Evolutionary conservation across 495 filamentous ascomycete genomes (phyloP).

Genomic region (Hypoxylon subgilvum): DNA sequence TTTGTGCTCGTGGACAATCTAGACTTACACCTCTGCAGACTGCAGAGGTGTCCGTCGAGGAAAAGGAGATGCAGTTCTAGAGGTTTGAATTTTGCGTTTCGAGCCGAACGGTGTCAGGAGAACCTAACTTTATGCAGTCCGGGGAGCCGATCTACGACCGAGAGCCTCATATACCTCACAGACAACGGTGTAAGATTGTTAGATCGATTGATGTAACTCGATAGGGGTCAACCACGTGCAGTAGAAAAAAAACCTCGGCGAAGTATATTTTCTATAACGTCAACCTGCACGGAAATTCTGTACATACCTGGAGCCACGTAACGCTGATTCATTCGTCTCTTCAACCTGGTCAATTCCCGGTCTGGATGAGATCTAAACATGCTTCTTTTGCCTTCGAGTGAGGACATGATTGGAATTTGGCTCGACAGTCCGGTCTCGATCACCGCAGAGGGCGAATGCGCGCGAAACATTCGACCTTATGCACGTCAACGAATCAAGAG

Average conservation of each 20-base stretch:
- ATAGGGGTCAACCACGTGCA: conserved; percentile 5
- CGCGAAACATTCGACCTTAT: too few relatives aligned
- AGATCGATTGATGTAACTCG: too few relatives aligned
- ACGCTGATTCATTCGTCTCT: conserved; percentile 26
- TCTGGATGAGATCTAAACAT: too few relatives aligned
- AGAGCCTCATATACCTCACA: neutral
- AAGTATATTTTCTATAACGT: neutral
- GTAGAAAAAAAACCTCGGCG: neutral
- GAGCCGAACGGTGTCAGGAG: conserved; percentile 17
- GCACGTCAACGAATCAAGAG: neutral
- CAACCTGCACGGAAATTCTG: neutral
- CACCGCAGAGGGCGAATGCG: too few relatives aligned
- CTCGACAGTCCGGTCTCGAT: too few relatives aligned
- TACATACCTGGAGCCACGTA: conserved; percentile 12
- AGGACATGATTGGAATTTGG: too few relatives aligned
- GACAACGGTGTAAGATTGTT: too few relatives aligned
- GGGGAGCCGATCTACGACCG: conserved; percentile 6
- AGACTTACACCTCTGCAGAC: conserved; percentile 10
- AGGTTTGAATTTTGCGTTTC: conserved; percentile 11
- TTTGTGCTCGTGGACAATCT: neutral
- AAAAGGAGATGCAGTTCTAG: conserved; percentile 8
- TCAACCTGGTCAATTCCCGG: neutral
- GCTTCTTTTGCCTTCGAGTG: too few relatives aligned
- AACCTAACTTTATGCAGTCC: conserved; percentile 13
- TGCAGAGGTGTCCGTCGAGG: neutral